Base-by-base conservation (phyloP, 768 basidiomycete genomes). In the Pisolithus sp. region DNA sequence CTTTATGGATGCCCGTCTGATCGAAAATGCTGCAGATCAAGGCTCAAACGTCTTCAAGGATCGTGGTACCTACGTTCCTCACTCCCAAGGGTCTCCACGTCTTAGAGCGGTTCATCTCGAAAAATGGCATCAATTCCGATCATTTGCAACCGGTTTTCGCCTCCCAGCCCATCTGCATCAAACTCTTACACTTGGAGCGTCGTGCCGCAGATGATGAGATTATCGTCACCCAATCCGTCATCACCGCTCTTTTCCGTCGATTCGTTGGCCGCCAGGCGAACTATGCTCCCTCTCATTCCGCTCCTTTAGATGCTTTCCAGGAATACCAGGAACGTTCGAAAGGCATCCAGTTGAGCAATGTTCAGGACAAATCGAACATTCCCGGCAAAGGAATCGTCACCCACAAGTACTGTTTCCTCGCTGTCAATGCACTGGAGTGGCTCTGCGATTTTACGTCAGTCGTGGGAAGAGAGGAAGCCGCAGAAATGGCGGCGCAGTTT, bases 71-170 rank as follows among this genome's bases (percentile, higher is more conserved):
- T 99, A 93, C 72, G 80, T 86, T n/a, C 63, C 79, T 96, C 64
- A 98, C 96, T 12, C 91, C 96, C 15, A 99, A 99, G 73, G 96
- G 96, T 48, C 85, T 98, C 48, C 96, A 99, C 63, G 90, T 99
- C 62, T 84, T 99, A 57, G 96, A 99, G 66, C 86, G 96, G n/a
- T 99, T 99, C 77, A 96, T 98, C 75, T 89, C 86, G 69, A 97
- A 95, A 78, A 98, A 99, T 68, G 96, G 96, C 60, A 97, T 99
- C 74, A 91, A 86, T 57, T 86, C 92, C 40, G 92, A 96, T 71
- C 86, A 93, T 67, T 81, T 98, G 18, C 82, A 92, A 57, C 82
- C 79, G 48, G 89, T 97, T 42, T 99, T 98, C 67, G 79, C 81
- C 15, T 78, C 88, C 0, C 93, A 96, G 64, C 93, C 95, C 31